phyloP scores from a whole-genome alignment of 306 rosid genomes.

The Casuarina equisetifolia region DNA sequence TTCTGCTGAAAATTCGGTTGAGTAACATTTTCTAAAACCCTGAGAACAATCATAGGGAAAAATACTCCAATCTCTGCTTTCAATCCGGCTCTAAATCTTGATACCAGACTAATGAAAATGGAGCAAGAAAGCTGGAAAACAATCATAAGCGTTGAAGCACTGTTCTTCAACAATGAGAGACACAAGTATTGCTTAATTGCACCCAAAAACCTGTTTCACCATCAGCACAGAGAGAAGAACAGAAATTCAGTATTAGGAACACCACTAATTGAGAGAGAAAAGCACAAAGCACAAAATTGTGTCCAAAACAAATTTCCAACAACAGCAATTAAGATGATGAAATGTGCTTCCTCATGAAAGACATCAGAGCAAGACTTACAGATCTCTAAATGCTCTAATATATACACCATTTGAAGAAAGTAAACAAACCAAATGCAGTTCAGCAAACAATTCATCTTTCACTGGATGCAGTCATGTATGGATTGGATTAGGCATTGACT shows the following conservation, averaged over 20 bases:
- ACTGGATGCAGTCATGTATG: neutral
- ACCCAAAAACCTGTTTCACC: slow-evolving; percentile 89
- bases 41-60: slow-evolving; percentile 98
- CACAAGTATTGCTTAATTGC: slow-evolving; percentile 99
- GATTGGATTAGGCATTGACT: neutral
- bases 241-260: neutral
- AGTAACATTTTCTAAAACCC: slow-evolving; percentile 95
- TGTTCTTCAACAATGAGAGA: slow-evolving; percentile 94
- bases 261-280: neutral
- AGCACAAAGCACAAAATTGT: neutral
- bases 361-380: slow-evolving; percentile 1
- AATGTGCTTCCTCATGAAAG: neutral
- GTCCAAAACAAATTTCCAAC: slow-evolving; percentile 6
- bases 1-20: slow-evolving; percentile 99
- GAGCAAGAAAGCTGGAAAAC: slow-evolving; percentile 98
- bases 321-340: slow-evolving; percentile 14
- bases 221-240: slow-evolving; percentile 31
- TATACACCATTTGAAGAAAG: neutral
- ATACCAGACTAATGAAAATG: slow-evolving; percentile 95
- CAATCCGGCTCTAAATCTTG: slow-evolving; percentile 95
- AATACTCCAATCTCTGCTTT: slow-evolving; percentile 99
- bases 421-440: neutral
- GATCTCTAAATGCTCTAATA: neutral
- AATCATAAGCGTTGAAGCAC: slow-evolving; percentile 94
- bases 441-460: neutral